phyloP scores from a whole-genome alignment of 164 flowering plant genomes.

The Chloranthus sessilifolius region DNA sequence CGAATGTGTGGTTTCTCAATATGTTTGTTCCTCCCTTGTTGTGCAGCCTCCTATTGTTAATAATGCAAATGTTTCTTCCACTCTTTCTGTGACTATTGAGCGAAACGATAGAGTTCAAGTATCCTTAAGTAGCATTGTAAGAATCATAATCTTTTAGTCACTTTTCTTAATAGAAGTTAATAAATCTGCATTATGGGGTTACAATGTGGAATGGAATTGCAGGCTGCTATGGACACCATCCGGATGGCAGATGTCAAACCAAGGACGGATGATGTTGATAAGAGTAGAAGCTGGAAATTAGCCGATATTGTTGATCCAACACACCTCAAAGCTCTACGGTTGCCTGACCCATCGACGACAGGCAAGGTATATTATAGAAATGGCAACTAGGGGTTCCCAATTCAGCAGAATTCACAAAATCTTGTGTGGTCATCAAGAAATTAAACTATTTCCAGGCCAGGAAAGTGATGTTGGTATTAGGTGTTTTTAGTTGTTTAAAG shows the following conservation, averaged over 20 bases:
- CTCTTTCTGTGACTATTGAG: constrained; percentile 14
- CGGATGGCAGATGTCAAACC: constrained; percentile 18
- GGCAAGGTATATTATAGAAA: constrained; percentile 14
- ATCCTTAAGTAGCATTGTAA: constrained; percentile 12
- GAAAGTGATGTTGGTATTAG: no score
- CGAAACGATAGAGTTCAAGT: constrained; percentile 18
- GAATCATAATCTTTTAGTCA: background rate
- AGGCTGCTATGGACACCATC: constrained; percentile 14
- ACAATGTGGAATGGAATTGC: constrained; percentile 6
- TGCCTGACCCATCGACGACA: constrained; percentile 14
- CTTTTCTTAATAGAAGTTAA: background rate
- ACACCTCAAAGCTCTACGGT: constrained; percentile 16
- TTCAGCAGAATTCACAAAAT: no score
- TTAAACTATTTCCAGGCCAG: no score
- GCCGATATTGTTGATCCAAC: constrained; percentile 17
- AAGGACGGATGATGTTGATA: constrained; percentile 18
- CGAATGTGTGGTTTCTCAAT: background rate
- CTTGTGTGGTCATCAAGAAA: no score
- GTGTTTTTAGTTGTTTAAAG: no score
- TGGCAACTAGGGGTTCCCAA: no score
- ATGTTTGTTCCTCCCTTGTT: background rate
- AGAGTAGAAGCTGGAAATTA: constrained; percentile 19
- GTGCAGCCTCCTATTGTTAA: constrained; percentile 17
- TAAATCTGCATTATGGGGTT: background rate
- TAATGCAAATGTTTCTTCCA: constrained; percentile 14